Evolutionary conservation across 2,329 filamentous ascomycete genomes (phyloP).

Genomic region (Emmonsia crescens): DNA sequence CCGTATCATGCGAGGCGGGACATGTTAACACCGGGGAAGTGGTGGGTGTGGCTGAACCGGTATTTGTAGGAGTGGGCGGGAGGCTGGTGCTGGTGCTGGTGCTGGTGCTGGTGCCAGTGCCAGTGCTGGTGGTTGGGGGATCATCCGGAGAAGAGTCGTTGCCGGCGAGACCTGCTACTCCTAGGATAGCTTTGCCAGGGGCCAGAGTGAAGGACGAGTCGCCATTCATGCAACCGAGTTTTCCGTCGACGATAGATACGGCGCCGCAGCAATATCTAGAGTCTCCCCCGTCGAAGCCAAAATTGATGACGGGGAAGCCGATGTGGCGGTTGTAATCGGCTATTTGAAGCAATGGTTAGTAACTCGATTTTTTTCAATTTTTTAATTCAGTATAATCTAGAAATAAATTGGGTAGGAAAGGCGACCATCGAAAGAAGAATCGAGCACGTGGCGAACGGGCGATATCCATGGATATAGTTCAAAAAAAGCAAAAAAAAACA

Average conservation of each 20-base stretch:
- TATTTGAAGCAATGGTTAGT: slow-evolving; percentile 1
- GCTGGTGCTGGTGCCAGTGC: not conserved
- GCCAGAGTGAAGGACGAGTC: slow-evolving; percentile 18
- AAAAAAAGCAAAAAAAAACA: not conserved
- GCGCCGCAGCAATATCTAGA: slow-evolving; percentile 20
- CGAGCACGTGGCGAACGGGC: too few species aligned
- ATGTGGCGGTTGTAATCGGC: slow-evolving; percentile 7
- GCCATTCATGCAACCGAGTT: slow-evolving; percentile 14
- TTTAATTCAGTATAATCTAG: too few species aligned
- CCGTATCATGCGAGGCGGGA: slow-evolving; percentile 13
- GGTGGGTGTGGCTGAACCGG: not conserved
- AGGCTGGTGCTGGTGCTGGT: not conserved
- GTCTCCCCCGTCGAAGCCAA: slow-evolving; percentile 7
- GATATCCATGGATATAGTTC: too few species aligned
- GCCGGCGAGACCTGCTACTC: slow-evolving; percentile 16
- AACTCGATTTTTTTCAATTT: not conserved
- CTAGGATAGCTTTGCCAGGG: slow-evolving; percentile 15
- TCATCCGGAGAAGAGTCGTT: slow-evolving; percentile 6
- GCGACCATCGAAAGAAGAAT: not conserved
- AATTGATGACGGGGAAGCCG: slow-evolving; percentile 18
- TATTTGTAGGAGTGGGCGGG: not conserved
- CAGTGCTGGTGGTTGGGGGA: not conserved
- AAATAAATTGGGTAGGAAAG: not conserved
- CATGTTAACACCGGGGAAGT: not conserved
- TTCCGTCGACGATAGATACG: slow-evolving; percentile 8